Conservation (phyloP, 441 rosid species). For the Theobroma grandiflorum region DNA sequence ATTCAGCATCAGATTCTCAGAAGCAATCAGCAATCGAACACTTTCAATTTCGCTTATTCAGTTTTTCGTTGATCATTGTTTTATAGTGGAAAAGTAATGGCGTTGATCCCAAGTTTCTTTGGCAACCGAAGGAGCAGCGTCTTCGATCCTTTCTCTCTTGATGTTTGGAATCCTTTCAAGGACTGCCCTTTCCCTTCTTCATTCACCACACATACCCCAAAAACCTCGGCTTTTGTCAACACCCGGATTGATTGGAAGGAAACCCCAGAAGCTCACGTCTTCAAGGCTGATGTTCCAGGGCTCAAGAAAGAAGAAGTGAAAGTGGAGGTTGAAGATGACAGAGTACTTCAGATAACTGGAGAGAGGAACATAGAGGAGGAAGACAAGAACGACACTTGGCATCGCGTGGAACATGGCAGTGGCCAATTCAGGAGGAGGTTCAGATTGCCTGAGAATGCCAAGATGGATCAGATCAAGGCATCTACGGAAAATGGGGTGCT, state of each 20-base stretch:
- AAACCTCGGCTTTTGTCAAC: conserved; percentile 36
- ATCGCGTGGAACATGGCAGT: no score
- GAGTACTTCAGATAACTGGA: conserved; percentile 54
- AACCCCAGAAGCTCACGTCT: conserved; percentile 54
- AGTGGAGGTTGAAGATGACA: conserved; percentile 54
- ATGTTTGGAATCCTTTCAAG: conserved; percentile 44
- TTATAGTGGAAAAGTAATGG: no score
- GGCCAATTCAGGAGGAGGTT: no score
- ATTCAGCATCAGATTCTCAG: no score
- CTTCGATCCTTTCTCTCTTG: conserved; percentile 47
- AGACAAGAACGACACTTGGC: no score
- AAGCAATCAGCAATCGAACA: no score
- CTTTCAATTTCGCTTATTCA: neutral
- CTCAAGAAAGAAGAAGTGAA: conserved; percentile 56
- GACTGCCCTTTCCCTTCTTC: conserved; percentile 29
- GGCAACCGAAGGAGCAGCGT: conserved; percentile 27
- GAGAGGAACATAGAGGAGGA: no score
- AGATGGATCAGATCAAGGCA: no score
- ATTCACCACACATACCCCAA: neutral
- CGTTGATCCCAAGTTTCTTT: conserved; percentile 42
- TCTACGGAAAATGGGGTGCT: no score
- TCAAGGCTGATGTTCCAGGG: conserved; percentile 58
- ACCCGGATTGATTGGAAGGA: conserved; percentile 55
- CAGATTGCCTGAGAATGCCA: no score
- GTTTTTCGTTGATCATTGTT: no score